phyloP scores from a whole-genome alignment of 306 rosid species.

The Cicer chorassanicum region DNA sequence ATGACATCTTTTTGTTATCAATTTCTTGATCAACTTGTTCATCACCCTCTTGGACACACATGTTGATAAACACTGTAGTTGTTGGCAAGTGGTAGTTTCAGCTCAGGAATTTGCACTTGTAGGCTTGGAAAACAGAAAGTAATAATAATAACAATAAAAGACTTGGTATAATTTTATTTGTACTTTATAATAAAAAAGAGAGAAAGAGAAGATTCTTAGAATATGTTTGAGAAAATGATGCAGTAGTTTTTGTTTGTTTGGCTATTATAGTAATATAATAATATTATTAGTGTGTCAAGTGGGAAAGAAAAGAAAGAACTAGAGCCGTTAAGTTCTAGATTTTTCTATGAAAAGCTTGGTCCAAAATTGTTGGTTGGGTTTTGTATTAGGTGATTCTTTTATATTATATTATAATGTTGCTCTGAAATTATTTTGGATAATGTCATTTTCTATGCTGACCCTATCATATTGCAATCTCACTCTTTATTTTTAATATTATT shows the following conservation, averaged over 20 bases:
- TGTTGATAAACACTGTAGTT: constrained; percentile 43
- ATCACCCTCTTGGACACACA: constrained; percentile 82
- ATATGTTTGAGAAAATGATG: constrained; percentile 54
- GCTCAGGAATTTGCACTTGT: constrained; percentile 43
- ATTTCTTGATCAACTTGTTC: constrained; percentile 65
- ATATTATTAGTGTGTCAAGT: constrained; percentile 28
- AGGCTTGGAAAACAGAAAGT: constrained; percentile 42
- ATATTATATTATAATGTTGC: constrained; percentile 34
- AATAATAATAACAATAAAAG: background rate
- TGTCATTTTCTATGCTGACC: constrained; percentile 45
- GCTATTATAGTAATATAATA: background rate
- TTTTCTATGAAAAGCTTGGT: constrained; percentile 71
- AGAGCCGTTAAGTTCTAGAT: constrained; percentile 56
- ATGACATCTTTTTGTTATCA: constrained; percentile 51
- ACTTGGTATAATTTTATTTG: constrained; percentile 25
- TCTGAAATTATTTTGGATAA: constrained; percentile 18
- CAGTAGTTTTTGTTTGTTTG: constrained; percentile 24
- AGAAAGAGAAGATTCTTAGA: constrained; percentile 66
- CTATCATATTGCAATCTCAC: constrained; percentile 36
- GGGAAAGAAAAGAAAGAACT: constrained; percentile 26
- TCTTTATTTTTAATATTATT: constrained; percentile 6
- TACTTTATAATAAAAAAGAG: constrained; percentile 38
- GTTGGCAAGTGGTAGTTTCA: constrained; percentile 45
- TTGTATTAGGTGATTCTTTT: constrained; percentile 11
- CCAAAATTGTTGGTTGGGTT: constrained; percentile 56